These are phyloP conservation scores for Gracilariopsis chorda DNA, from an alignment of 23 red algal genomes.

Conservation along the genomic window DNA sequence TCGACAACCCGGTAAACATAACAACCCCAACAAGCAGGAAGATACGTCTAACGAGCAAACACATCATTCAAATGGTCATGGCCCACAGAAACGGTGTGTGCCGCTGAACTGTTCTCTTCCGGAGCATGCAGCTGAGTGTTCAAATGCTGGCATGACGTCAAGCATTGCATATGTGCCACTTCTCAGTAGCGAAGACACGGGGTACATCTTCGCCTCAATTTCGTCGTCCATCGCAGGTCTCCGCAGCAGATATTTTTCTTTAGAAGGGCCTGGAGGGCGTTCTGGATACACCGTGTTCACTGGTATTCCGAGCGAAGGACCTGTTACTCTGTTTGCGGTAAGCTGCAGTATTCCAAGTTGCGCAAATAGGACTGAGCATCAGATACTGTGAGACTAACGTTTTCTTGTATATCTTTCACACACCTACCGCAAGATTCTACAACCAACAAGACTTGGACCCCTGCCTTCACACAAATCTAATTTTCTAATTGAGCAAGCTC, in stretches of 20 bases:
- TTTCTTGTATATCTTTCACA: neutral
- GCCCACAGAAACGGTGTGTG: no score
- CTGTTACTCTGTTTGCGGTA: conserved; percentile 1
- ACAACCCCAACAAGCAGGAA: no score
- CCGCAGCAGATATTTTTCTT: neutral
- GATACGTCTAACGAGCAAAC: no score
- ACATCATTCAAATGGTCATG: no score
- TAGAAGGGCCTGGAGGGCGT: neutral
- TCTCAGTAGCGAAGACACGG: neutral
- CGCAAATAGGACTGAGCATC: no score
- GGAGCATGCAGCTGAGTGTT: neutral
- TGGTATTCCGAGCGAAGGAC: neutral
- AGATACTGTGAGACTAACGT: neutral
- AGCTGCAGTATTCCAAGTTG: no score
- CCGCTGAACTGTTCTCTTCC: neutral
- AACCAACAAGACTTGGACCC: neutral
- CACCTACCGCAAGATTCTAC: neutral
- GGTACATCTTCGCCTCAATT: neutral
- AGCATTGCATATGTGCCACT: conserved; percentile 4
- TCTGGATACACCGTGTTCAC: neutral
- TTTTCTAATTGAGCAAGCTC: neutral
- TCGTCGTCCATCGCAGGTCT: neutral
- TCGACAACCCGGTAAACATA: no score
- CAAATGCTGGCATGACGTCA: neutral
- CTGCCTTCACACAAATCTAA: neutral